A percentile compares a stretch with the other conserved stretches of the same genome.
Conservation (phyloP, 2,329 filamentous ascomycete genomes). For the Penicillium sclerotigenum region DNA sequence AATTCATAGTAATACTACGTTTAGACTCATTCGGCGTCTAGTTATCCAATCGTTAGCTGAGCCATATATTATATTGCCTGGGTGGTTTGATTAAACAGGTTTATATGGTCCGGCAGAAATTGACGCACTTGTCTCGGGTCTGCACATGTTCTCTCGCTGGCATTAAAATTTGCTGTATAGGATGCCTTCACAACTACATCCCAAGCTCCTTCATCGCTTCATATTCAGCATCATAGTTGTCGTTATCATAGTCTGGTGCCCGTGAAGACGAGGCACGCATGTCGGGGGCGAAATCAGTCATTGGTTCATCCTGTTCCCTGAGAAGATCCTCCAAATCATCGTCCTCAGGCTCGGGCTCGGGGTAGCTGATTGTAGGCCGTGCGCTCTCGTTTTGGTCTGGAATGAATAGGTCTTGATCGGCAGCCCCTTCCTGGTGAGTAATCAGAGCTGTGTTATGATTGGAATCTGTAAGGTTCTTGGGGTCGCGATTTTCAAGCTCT, state of each 20-base stretch:
- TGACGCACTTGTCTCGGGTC: neutral
- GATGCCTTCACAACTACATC: slow-evolving; percentile 11
- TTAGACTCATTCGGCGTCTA: neutral
- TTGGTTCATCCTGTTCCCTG: slow-evolving; percentile 43
- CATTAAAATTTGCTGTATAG: slow-evolving; percentile 2
- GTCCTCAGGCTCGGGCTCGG: slow-evolving; percentile 44
- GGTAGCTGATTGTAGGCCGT: slow-evolving; percentile 11
- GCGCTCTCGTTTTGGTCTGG: slow-evolving; percentile 18
- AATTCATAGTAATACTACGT: neutral
- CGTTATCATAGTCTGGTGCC: neutral
- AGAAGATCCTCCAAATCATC: slow-evolving; percentile 55
- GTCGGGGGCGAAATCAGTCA: neutral
- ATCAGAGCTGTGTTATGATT: neutral
- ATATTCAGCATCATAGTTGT: slow-evolving; percentile 60
- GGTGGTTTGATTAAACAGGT: neutral
- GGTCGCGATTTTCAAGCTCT: neutral
- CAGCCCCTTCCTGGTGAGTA: neutral
- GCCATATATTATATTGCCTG: neutral
- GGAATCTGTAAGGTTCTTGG: neutral
- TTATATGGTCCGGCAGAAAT: neutral
- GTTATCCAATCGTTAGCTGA: neutral
- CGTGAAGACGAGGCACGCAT: neutral
- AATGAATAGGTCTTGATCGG: slow-evolving; percentile 30
- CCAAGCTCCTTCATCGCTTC: slow-evolving; percentile 57
- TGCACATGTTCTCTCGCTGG: slow-evolving; percentile 4